phyloP scores from a whole-genome alignment of 768 basidiomycete genomes.

The Hericium rajendrae region DNA sequence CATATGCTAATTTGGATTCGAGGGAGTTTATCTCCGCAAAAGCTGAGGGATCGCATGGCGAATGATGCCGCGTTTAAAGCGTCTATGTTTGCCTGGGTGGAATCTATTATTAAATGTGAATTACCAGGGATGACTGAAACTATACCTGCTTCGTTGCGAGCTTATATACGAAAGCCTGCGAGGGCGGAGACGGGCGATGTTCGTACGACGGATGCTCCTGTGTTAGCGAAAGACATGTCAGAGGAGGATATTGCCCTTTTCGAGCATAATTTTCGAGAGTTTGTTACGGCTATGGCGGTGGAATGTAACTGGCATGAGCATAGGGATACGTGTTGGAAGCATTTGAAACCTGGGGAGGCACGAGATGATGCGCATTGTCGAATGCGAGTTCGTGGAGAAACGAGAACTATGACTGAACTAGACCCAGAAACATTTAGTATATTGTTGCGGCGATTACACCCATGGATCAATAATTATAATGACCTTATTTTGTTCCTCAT shows the following conservation, averaged over 20 bases:
- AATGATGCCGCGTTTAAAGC: slow-evolving; percentile 14
- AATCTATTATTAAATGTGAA: slow-evolving; percentile 18
- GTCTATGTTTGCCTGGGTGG: slow-evolving; percentile 15
- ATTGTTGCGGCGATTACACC: no score
- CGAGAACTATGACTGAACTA: no score
- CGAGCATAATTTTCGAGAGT: no score
- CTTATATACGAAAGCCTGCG: no score
- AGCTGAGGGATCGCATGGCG: neutral
- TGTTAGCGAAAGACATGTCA: no score
- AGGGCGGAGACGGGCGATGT: no score
- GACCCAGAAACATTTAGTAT: no score
- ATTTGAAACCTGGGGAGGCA: slow-evolving; percentile 16
- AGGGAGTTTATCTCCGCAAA: slow-evolving; percentile 6
- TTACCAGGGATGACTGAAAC: slow-evolving; percentile 11
- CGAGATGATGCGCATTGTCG: no score
- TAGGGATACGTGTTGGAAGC: slow-evolving; percentile 28
- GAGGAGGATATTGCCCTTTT: no score
- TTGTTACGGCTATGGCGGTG: slow-evolving; percentile 10
- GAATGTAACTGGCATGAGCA: slow-evolving; percentile 27
- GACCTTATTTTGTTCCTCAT: no score
- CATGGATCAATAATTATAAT: no score
- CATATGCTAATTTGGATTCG: slow-evolving; percentile 32
- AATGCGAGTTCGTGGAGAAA: slow-evolving; percentile 11
- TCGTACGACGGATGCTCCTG: no score
- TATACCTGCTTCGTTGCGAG: neutral